Conservation (phyloP, 805 yeast genomes). For the Candida dendrica region DNA sequence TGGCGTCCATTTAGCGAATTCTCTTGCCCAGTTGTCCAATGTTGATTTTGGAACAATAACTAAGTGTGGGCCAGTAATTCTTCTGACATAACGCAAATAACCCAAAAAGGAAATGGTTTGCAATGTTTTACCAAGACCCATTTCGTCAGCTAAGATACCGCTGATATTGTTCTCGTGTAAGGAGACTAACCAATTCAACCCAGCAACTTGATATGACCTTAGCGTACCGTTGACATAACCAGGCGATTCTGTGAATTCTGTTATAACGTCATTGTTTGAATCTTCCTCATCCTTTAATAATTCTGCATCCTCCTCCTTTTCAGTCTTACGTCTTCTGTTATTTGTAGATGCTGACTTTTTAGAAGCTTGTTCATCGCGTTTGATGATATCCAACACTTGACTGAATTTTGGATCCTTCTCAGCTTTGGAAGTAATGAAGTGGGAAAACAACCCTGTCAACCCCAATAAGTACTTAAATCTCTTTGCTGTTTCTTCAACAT, state of each 20-base stretch:
- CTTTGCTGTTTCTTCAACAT: slow-evolving; percentile 53
- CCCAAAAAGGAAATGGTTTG: slow-evolving; percentile 92
- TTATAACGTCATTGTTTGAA: slow-evolving; percentile 29
- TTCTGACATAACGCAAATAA: slow-evolving; percentile 90
- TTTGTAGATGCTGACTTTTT: slow-evolving; percentile 17
- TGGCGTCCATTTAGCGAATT: slow-evolving; percentile 96
- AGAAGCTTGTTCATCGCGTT: slow-evolving; percentile 18
- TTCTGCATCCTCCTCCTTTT: slow-evolving; percentile 74
- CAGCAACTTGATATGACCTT: slow-evolving; percentile 96
- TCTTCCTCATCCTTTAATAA: slow-evolving; percentile 52
- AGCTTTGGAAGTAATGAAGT: slow-evolving; percentile 61
- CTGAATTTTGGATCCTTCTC: slow-evolving; percentile 50
- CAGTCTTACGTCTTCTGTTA: slow-evolving; percentile 60
- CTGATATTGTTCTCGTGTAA: slow-evolving; percentile 96
- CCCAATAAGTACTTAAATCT: slow-evolving; percentile 63
- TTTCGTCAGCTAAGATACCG: slow-evolving; percentile 96
- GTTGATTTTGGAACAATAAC: slow-evolving; percentile 96
- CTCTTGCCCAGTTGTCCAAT: slow-evolving; percentile 98
- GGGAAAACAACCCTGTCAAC: slow-evolving; percentile 58
- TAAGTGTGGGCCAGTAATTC: slow-evolving; percentile 95
- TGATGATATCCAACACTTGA: slow-evolving; percentile 40
- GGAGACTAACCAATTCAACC: slow-evolving; percentile 99
- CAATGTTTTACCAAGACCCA: slow-evolving; percentile 98
- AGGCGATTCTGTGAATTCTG: slow-evolving; percentile 83
- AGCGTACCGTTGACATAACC: slow-evolving; percentile 75